phyloP scores from a whole-genome alignment of 768 basidiomycete species.

The Candolleomyces eurysporus region DNA sequence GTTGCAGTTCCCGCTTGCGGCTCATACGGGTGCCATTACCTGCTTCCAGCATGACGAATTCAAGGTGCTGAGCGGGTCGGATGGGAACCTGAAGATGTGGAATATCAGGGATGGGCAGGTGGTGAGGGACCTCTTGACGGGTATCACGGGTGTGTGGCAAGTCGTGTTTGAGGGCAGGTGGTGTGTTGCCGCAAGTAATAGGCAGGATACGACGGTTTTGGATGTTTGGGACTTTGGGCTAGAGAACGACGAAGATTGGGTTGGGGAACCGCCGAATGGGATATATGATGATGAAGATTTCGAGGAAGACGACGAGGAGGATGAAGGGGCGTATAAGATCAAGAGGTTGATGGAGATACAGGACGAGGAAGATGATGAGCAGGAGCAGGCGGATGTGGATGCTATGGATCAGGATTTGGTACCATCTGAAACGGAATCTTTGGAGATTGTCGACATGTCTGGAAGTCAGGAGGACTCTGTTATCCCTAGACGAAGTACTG shows the following conservation, averaged over 20 bases:
- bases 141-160: conserved; percentile 97
- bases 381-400: conserved; percentile 60
- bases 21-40: conserved; percentile 95
- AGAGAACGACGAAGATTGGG: conserved; percentile 51
- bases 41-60: conserved; percentile 99
- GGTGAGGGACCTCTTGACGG: conserved; percentile 84
- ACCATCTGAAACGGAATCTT: conserved; percentile 41
- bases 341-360: too few species aligned
- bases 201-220: conserved; percentile 71
- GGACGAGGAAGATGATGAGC: conserved; percentile 47
- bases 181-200: conserved; percentile 92
- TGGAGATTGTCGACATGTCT: conserved; percentile 22
- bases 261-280: conserved; percentile 16
- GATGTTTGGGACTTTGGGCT: conserved; percentile 91
- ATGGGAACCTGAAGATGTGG: conserved; percentile 99
- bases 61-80: conserved; percentile 93
- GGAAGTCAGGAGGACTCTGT: not conserved
- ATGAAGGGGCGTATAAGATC: too few species aligned
- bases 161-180: conserved; percentile 92
- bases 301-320: too few species aligned
- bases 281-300: conserved; percentile 44
- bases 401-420: conserved; percentile 73
- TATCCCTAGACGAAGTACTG: not conserved
- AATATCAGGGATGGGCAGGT: conserved; percentile 84
- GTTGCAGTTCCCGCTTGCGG: conserved; percentile 77